A percentile compares a stretch with the other conserved stretches of the same genome.
These are phyloP conservation scores for Ogataea dorogensis DNA, from an alignment of 805 yeast species.

Conservation along the genomic window DNA sequence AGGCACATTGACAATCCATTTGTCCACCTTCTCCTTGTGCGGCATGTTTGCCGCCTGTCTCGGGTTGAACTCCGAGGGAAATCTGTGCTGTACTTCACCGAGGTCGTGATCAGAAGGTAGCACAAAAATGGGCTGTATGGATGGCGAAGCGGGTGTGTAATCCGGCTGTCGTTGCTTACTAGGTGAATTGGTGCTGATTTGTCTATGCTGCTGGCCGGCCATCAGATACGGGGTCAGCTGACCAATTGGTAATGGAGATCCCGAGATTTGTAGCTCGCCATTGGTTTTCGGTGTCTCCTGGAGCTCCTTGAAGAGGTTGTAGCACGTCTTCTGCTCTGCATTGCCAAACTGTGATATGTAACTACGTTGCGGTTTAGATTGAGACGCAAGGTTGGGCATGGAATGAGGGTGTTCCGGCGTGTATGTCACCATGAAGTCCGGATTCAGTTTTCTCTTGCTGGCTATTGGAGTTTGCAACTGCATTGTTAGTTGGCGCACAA, in stretches of 20 bases:
- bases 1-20: slow-evolving; percentile 65
- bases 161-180: slow-evolving; percentile 18
- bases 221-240: slow-evolving; percentile 19
- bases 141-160: slow-evolving; percentile 15
- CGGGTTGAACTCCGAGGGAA: slow-evolving; percentile 59
- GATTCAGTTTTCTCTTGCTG: slow-evolving; percentile 20
- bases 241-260: slow-evolving; percentile 20
- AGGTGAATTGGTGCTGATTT: slow-evolving; percentile 13
- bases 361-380: slow-evolving; percentile 16
- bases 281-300: slow-evolving; percentile 14
- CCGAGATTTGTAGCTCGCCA: slow-evolving; percentile 13
- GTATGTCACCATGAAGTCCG: slow-evolving; percentile 19
- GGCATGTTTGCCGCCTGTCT: slow-evolving; percentile 62
- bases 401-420: slow-evolving; percentile 24
- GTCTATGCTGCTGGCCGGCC: slow-evolving; percentile 18
- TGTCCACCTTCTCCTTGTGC: slow-evolving; percentile 59
- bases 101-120: slow-evolving; percentile 17
- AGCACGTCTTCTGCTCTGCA: slow-evolving; percentile 17
- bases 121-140: slow-evolving; percentile 18
- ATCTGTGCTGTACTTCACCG: slow-evolving; percentile 19
- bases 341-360: slow-evolving; percentile 14
- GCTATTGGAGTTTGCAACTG: slow-evolving; percentile 21
- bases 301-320: slow-evolving; percentile 17
- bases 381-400: slow-evolving; percentile 19
- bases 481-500: slow-evolving; percentile 16